Evolutionary conservation across 305 asterid species (phyloP).

Genomic region (Ruellia speciosa): DNA sequence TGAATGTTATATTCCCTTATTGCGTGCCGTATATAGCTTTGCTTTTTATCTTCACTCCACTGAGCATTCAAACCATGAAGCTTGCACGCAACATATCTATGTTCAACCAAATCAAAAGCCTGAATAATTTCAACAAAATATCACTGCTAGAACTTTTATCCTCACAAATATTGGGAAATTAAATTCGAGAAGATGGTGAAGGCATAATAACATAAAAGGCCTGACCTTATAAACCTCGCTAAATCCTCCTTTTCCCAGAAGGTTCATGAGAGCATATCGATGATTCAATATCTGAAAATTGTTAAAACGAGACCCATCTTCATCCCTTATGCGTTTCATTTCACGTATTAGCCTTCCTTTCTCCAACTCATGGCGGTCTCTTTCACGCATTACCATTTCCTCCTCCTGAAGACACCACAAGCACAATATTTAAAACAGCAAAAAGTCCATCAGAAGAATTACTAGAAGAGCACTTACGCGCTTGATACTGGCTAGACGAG

Average conservation of each 20-base stretch:
- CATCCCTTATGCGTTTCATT: constrained; percentile 97
- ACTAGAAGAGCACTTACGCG: not conserved
- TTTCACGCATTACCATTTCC: constrained; percentile 78
- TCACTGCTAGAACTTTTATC: constrained; percentile 20
- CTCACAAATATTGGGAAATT: not conserved
- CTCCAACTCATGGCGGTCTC: constrained; percentile 92
- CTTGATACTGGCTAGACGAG: constrained; percentile 6
- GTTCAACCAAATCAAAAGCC: constrained; percentile 97
- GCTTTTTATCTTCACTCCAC: constrained; percentile 99
- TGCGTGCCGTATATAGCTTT: constrained; percentile 90
- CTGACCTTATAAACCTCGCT: constrained; percentile 96
- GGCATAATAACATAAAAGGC: constrained; percentile 4
- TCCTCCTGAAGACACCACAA: constrained; percentile 59
- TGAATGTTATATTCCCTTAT: constrained; percentile 98
- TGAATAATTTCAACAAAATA: constrained; percentile 28
- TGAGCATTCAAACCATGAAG: constrained; percentile 94
- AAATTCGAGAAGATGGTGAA: constrained; percentile 10
- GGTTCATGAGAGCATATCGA: constrained; percentile 93
- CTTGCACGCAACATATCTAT: constrained; percentile 97
- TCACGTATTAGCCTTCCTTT: constrained; percentile 95
- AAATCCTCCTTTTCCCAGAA: constrained; percentile 97
- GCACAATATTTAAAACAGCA: constrained; percentile 23
- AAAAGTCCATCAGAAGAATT: constrained; percentile 3
- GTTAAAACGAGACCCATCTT: constrained; percentile 92
- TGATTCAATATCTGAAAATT: constrained; percentile 92